These are phyloP conservation scores for Amaranthus tricolor DNA, from an alignment of 179 eudicot genomes.

Conservation along the genomic window DNA sequence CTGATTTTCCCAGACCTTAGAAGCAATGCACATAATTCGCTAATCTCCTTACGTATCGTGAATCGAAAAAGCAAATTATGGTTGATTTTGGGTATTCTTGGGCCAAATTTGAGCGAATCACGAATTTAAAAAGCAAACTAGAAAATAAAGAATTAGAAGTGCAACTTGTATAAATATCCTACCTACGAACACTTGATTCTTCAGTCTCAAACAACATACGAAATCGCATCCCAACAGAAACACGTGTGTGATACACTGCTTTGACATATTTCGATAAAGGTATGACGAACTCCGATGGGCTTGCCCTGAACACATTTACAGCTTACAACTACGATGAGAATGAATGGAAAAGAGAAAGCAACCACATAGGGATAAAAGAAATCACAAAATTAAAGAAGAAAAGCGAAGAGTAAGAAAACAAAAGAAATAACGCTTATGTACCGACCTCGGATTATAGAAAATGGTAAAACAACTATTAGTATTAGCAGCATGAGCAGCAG, in stretches of 20 bases:
- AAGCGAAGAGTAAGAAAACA: background rate
- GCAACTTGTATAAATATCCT: constrained; percentile 1
- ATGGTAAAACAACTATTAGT: constrained; percentile 96
- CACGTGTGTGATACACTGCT: constrained; percentile 96
- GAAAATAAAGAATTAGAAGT: background rate
- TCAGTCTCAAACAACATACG: constrained; percentile 99
- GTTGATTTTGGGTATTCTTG: too few relatives aligned
- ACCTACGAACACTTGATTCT: constrained; percentile 99
- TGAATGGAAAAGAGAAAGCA: constrained; percentile 1
- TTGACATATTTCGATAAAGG: constrained; percentile 87
- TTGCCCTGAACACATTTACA: constrained; percentile 60
- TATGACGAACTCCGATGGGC: constrained; percentile 96
- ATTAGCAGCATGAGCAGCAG: constrained; percentile 99
- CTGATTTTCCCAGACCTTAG: too few relatives aligned
- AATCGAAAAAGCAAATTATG: too few relatives aligned
- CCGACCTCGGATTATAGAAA: constrained; percentile 89
- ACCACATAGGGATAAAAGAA: background rate
- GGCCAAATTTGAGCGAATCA: too few relatives aligned
- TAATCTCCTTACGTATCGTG: too few relatives aligned
- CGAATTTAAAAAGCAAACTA: too few relatives aligned
- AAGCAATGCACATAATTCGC: too few relatives aligned
- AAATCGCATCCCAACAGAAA: constrained; percentile 99
- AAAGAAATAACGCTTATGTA: background rate
- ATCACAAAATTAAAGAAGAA: background rate
- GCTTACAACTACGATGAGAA: constrained; percentile 21